Conservation (phyloP, 306 rosid genomes). For the Erythrophleum fordii region DNA sequence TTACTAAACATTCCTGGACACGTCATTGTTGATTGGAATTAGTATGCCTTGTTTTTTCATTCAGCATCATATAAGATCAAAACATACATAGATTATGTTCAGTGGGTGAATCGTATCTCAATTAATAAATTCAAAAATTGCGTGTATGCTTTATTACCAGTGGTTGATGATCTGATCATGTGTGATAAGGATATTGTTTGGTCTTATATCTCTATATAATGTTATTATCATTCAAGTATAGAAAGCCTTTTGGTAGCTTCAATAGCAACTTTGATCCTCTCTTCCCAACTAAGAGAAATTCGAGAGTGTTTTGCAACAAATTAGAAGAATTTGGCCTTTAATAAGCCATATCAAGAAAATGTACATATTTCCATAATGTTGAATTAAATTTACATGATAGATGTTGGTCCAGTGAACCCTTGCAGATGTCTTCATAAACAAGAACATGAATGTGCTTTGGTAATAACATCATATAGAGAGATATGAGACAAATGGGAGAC, state of each 20-base stretch:
- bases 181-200: conserved; percentile 42
- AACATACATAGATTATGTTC: too few species aligned
- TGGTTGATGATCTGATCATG: conserved; percentile 71
- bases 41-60: too few species aligned
- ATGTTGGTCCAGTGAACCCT: conserved; percentile 80
- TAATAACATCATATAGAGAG: too few species aligned
- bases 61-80: too few species aligned
- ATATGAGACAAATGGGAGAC: too few species aligned
- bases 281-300: conserved; percentile 68
- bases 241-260: conserved; percentile 45
- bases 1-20: too few species aligned
- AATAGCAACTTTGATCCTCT: conserved; percentile 71
- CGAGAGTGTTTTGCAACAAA: conserved; percentile 57
- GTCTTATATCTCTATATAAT: conserved; percentile 4
- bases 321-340: background rate
- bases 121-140: too few species aligned
- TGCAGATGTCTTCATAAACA: conserved; percentile 86
- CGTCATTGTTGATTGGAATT: too few species aligned
- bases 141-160: conserved; percentile 44
- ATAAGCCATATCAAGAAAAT: background rate
- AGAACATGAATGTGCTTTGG: too few species aligned
- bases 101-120: too few species aligned
- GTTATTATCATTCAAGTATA: conserved; percentile 2
- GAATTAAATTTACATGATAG: conserved; percentile 53
- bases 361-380: background rate